These are phyloP conservation scores for Aspergillus bombycis DNA, from an alignment of 2,329 filamentous ascomycete genomes.

Conservation along the genomic window DNA sequence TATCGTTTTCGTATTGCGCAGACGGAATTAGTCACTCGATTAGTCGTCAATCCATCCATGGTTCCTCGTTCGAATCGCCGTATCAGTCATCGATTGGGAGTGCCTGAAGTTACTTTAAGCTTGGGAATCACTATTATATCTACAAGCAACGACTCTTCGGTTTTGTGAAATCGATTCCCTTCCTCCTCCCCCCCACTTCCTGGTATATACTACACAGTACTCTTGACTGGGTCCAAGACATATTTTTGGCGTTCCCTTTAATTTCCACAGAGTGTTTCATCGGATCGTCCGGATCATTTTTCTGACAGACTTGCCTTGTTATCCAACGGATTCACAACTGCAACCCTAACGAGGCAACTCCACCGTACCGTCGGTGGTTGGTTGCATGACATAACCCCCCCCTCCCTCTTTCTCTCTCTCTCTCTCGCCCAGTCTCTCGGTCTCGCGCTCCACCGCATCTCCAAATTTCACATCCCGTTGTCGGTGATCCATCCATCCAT, in stretches of 20 bases:
- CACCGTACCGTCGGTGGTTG: background rate
- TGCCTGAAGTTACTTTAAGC: background rate
- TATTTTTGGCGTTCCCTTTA: background rate
- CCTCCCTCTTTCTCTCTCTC: too few relatives aligned
- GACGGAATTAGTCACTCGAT: background rate
- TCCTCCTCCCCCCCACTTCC: too few relatives aligned
- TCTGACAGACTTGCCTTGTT: background rate
- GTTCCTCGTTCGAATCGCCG: background rate
- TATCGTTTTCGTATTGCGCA: background rate
- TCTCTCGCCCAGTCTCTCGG: too few relatives aligned
- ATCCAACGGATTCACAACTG: background rate
- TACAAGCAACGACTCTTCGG: background rate
- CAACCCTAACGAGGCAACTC: background rate
- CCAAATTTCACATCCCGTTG: background rate
- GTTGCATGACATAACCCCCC: conserved; percentile 1
- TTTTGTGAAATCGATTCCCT: too few relatives aligned
- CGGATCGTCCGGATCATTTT: background rate
- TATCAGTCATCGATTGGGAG: background rate
- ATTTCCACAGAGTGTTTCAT: background rate
- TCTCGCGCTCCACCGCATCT: background rate
- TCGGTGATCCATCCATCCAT: background rate
- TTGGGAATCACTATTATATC: background rate
- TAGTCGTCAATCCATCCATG: background rate
- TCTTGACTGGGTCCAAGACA: too few relatives aligned
- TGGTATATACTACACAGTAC: too few relatives aligned